Evolutionary conservation across 2,329 filamentous ascomycete species (phyloP), one percentile per base, ranked within the genome.

Genomic region (Pseudocercospora fijiensis): DNA sequence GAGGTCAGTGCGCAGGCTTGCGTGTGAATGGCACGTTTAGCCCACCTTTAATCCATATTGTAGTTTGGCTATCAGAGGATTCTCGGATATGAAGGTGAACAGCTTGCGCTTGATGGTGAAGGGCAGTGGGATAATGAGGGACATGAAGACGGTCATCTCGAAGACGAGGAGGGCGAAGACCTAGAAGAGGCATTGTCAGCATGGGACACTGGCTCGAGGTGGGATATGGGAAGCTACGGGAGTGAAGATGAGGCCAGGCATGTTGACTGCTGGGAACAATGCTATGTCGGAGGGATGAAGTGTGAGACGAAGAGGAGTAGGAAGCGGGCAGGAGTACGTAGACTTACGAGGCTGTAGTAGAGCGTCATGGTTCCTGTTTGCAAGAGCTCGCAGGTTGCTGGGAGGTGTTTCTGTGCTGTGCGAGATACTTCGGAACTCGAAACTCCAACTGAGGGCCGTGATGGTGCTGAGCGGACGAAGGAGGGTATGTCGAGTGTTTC

Each of bases 71-170:
- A 99, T 85, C 52, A 89, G 75, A 4, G 86, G 90, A 76, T 89
- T 96, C 76, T 94, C 91, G 59, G 93, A 97, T 76, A 99, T 93
- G 86, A 99, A 99, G 73, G 90, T 92, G 77, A 97, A 96, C 76
- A 97, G 87, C 82, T 87, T 91, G 76, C 92, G 88, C 80, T 91
- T 92, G 77, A 90, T 79, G 69, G 85, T 88, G 82, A 96, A 97
- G 52, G 95, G 95, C 73, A 98, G 85, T 24, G 95, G 95, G 61
- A 99, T 77, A 79, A 94, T 87, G 73, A 94, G 84, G 70, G 90
- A 81, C 83, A 90, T 85, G 81, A 93, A 92, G 72, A 96, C 81
- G 66, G 81, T 81, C 90, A 95, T 94, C 87, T 95, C 91, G 73
- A 87, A 83, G 79, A 95, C 86, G 73, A 95, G 83, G 73, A 94